A percentile compares a stretch with the other conserved stretches of the same genome.
Evolutionary conservation across 1,284 basidiomycete genomes (phyloP).

Genomic region (Boletus calvinii): DNA sequence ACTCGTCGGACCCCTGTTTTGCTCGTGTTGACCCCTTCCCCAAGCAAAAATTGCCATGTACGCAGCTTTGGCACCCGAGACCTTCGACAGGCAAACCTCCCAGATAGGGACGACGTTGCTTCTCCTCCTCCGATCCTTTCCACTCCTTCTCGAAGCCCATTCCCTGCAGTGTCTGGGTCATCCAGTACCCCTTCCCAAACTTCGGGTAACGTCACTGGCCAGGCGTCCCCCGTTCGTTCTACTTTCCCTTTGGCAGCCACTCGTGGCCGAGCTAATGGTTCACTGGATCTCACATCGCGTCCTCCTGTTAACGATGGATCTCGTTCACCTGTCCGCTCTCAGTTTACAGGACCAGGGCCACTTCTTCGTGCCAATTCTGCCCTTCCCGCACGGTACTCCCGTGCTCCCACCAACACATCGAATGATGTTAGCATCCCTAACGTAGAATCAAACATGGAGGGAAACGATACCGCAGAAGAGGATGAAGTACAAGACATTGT

Average conservation of each 20-base stretch:
- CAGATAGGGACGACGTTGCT: constrained; percentile 41
- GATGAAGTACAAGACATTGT: constrained; percentile 29
- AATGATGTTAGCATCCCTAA: constrained; percentile 12
- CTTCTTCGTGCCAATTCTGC: constrained; percentile 30
- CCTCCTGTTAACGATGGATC: constrained; percentile 19
- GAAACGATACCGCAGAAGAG: constrained; percentile 26
- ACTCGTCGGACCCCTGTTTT: background rate
- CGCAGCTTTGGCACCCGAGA: constrained; percentile 72
- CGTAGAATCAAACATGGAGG: constrained; percentile 17
- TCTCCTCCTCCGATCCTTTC: constrained; percentile 24
- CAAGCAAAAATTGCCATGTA: constrained; percentile 71
- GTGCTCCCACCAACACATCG: constrained; percentile 18
- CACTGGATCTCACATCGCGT: constrained; percentile 30
- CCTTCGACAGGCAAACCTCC: constrained; percentile 71
- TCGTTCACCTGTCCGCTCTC: constrained; percentile 34
- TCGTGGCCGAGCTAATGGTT: constrained; percentile 22
- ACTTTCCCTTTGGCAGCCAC: constrained; percentile 23
- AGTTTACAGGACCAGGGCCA: constrained; percentile 29
- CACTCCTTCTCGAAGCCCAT: constrained; percentile 22
- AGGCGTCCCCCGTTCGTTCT: constrained; percentile 24
- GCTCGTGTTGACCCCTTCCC: constrained; percentile 13
- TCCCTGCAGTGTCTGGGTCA: constrained; percentile 23
- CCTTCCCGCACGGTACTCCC: constrained; percentile 35
- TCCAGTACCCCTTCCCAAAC: constrained; percentile 16
- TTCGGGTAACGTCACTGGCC: constrained; percentile 10